Conservation (phyloP, 2,329 filamentous ascomycete species). For the Exophiala phaeomuriformis region DNA sequence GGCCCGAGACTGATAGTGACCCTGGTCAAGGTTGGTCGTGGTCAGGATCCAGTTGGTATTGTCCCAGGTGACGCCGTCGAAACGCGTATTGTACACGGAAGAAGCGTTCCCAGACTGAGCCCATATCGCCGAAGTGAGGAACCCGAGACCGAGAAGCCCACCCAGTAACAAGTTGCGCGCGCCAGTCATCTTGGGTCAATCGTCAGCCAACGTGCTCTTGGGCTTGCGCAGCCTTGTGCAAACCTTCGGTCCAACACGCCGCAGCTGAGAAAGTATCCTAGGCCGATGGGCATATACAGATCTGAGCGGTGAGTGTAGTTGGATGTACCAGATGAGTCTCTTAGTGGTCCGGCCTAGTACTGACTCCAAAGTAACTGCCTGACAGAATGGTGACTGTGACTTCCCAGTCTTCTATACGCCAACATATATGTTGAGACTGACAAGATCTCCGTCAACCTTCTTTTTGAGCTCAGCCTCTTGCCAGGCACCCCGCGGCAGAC, state of each 20-base stretch:
- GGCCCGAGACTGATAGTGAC: constrained; percentile 54
- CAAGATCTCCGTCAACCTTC: not conserved
- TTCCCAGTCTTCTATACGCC: too few species aligned
- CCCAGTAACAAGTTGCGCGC: not conserved
- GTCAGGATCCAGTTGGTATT: constrained; percentile 51
- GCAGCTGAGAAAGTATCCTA: not conserved
- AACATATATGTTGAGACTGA: too few species aligned
- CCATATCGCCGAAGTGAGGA: constrained; percentile 1
- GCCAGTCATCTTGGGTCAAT: constrained; percentile 3
- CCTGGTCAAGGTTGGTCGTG: constrained; percentile 49
- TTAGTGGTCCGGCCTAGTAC: too few species aligned
- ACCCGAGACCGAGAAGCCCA: constrained; percentile 1
- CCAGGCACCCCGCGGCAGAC: not conserved
- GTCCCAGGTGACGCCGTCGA: constrained; percentile 52
- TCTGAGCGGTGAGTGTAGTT: too few species aligned
- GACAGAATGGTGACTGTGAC: too few species aligned
- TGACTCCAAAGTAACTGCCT: too few species aligned
- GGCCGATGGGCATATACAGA: too few species aligned
- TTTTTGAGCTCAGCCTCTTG: not conserved
- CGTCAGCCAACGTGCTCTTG: not conserved
- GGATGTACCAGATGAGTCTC: too few species aligned
- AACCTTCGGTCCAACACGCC: not conserved
- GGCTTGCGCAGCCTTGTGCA: not conserved
- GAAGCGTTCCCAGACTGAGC: constrained; percentile 18
- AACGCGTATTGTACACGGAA: constrained; percentile 43